Percentiles rank a stretch among this genome's conserved stretches.
Conservation (phyloP, 169 alveolate genomes). For the Besnoitia besnoiti region DNA sequence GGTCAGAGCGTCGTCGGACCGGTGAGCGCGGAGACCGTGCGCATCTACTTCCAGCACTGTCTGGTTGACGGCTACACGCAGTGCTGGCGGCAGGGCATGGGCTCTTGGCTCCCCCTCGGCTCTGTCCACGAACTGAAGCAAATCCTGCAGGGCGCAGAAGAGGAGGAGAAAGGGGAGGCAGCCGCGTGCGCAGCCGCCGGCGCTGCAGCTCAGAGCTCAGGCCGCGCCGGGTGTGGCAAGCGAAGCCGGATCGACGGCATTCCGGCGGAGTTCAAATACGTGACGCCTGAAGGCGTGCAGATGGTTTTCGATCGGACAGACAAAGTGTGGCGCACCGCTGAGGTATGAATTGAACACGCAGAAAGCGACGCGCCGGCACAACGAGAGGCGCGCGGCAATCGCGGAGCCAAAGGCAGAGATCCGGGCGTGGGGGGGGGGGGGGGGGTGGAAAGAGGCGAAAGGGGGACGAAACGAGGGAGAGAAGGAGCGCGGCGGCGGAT, state of each 20-base stretch:
- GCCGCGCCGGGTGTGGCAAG: background rate
- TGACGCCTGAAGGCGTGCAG: conserved; percentile 44
- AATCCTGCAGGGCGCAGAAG: conserved; percentile 10
- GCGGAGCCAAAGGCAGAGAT: background rate
- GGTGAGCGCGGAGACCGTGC: background rate
- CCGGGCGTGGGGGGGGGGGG: background rate
- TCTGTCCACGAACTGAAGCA: background rate
- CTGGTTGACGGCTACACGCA: conserved; percentile 21
- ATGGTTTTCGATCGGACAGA: conserved; percentile 46
- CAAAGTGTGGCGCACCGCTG: conserved; percentile 27
- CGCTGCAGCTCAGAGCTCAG: background rate
- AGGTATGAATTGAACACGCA: background rate
- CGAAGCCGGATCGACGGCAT: too few relatives aligned
- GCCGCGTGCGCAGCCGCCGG: background rate
- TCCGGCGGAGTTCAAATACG: conserved; percentile 24
- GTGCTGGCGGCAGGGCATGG: conserved; percentile 24
- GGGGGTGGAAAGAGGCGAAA: background rate
- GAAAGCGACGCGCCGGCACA: background rate
- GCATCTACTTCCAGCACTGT: conserved; percentile 29
- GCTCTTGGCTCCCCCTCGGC: background rate
- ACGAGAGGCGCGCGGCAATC: background rate
- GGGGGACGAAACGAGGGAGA: background rate
- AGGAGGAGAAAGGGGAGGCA: background rate
- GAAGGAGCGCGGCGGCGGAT: background rate
- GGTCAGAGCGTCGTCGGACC: conserved; percentile 2